phyloP scores from a whole-genome alignment of 176 grass and related monocot genomes.

The Secale cereale region DNA sequence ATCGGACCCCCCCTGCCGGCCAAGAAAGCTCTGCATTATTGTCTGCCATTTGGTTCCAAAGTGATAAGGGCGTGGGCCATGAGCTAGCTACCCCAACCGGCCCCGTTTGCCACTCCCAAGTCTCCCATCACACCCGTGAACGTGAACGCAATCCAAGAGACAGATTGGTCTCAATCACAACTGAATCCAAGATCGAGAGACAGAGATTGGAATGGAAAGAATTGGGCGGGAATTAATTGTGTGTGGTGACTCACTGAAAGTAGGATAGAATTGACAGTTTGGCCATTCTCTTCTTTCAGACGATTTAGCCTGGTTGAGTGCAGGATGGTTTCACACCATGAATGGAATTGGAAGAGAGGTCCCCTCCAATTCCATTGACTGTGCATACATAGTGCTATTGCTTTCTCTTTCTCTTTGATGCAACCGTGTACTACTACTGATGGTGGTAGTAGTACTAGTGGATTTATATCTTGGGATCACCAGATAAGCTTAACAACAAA shows the following conservation, averaged over 20 bases:
- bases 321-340: no score
- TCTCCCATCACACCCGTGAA: not conserved
- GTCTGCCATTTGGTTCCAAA: constrained; percentile 6
- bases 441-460: no score
- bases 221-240: no score
- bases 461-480: not conserved
- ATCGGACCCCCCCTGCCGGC: no score
- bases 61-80: constrained; percentile 28
- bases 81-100: no score
- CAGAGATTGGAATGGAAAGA: not conserved
- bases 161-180: not conserved
- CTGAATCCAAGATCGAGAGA: no score
- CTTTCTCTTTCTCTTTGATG: not conserved
- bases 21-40: constrained; percentile 27
- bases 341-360: no score
- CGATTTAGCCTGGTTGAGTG: no score
- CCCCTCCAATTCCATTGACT: not conserved
- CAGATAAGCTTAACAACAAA: constrained; percentile 5
- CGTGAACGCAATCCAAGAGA: not conserved
- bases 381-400: not conserved
- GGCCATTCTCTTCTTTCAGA: no score
- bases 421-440: not conserved
- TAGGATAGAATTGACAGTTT: no score
- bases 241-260: no score
- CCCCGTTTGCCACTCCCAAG: no score